Conservation (phyloP, 805 yeast species). For the Spathaspora arborariae region DNA sequence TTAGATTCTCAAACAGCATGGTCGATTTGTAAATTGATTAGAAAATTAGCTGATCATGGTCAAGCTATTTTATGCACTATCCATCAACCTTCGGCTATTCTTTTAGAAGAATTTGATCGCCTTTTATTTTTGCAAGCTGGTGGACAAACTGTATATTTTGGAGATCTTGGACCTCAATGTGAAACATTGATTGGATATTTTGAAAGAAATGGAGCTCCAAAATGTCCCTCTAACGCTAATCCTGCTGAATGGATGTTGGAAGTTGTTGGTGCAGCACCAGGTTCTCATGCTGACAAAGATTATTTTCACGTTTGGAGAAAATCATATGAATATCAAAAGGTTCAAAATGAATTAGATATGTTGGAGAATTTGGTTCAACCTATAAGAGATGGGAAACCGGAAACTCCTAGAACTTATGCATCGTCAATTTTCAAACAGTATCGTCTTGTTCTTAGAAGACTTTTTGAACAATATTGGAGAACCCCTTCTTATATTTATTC, state of each 20-base stretch:
- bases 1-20: slow-evolving; percentile 37
- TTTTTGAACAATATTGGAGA: slow-evolving; percentile 35
- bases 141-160: slow-evolving; percentile 73
- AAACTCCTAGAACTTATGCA: slow-evolving; percentile 12
- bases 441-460: slow-evolving; percentile 25
- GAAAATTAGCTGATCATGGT: slow-evolving; percentile 32
- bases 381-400: slow-evolving; percentile 15
- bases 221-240: slow-evolving; percentile 66
- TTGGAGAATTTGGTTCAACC: slow-evolving; percentile 19
- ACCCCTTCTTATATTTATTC: slow-evolving; percentile 41
- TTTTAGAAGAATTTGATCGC: slow-evolving; percentile 72
- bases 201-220: slow-evolving; percentile 59
- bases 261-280: slow-evolving; percentile 29
- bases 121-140: slow-evolving; percentile 65
- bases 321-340: slow-evolving; percentile 49
- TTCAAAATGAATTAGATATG: slow-evolving; percentile 44
- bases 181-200: slow-evolving; percentile 58
- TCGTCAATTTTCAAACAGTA: slow-evolving; percentile 20
- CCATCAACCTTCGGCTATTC: slow-evolving; percentile 77
- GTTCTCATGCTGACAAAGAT: slow-evolving; percentile 22
- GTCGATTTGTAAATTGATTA: slow-evolving; percentile 30
- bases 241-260: slow-evolving; percentile 52
- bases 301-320: slow-evolving; percentile 22
- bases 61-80: slow-evolving; percentile 48
- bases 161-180: slow-evolving; percentile 63